Evolutionary conservation across 345 rosid species (phyloP).

Genomic region (Noccaea bulbosa): DNA sequence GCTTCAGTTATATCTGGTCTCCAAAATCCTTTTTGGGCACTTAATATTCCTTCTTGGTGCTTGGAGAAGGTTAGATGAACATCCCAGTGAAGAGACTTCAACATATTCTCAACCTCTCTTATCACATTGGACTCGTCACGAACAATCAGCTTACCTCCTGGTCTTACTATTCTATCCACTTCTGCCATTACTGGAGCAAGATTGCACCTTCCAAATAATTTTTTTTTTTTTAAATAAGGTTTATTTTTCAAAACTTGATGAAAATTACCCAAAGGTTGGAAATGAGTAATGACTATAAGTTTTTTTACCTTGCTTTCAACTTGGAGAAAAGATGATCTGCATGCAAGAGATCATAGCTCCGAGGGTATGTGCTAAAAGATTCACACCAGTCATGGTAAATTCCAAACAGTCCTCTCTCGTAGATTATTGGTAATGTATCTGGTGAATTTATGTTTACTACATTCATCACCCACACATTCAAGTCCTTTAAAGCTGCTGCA

Average conservation of each 20-base stretch:
- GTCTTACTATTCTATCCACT: constrained; percentile 87
- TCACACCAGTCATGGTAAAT: constrained; percentile 97
- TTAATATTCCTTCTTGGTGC: constrained; percentile 77
- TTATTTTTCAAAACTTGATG: background rate
- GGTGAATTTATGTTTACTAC: constrained; percentile 81
- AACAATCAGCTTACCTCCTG: constrained; percentile 86
- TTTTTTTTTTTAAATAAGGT: too few relatives aligned
- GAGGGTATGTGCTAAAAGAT: constrained; percentile 88
- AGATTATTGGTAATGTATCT: constrained; percentile 89
- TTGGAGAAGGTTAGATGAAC: constrained; percentile 76
- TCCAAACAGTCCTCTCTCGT: constrained; percentile 86
- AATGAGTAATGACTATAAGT: background rate
- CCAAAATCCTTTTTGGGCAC: constrained; percentile 93
- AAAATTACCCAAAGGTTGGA: background rate
- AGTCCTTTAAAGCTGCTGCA: constrained; percentile 81
- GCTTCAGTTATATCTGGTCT: constrained; percentile 60
- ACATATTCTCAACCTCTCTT: constrained; percentile 72
- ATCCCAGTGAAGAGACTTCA: constrained; percentile 85
- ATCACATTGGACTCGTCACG: constrained; percentile 66
- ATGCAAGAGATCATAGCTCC: constrained; percentile 82
- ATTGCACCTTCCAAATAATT: constrained; percentile 68
- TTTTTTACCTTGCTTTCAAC: constrained; percentile 63
- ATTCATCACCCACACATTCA: constrained; percentile 81
- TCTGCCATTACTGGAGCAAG: constrained; percentile 84
- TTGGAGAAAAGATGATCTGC: constrained; percentile 93